Evolutionary conservation across 179 eudicot genomes (phyloP).

Genomic region (Spergularia azorica): DNA sequence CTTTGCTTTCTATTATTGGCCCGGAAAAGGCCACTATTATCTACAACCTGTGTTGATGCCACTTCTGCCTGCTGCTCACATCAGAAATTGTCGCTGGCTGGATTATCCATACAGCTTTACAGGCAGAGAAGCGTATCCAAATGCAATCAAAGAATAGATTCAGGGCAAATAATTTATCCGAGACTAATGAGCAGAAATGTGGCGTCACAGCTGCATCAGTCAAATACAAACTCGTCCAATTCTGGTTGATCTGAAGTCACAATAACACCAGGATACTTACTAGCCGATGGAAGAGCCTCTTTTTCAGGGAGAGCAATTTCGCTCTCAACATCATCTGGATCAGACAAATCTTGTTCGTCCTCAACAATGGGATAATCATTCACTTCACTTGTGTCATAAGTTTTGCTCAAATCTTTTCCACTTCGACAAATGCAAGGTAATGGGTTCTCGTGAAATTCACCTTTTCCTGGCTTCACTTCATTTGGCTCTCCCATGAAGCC

Average conservation of each 20-base stretch:
- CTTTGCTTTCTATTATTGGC: slow-evolving; percentile 26
- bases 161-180: not conserved
- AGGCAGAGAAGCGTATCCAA: not conserved
- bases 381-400: slow-evolving; percentile 27
- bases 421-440: slow-evolving; percentile 69
- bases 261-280: slow-evolving; percentile 17
- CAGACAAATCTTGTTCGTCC: slow-evolving; percentile 42
- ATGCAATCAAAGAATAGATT: not conserved
- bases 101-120: slow-evolving; percentile 10
- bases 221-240: slow-evolving; percentile 43
- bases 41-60: slow-evolving; percentile 23
- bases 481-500: slow-evolving; percentile 91
- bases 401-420: slow-evolving; percentile 17
- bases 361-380: slow-evolving; percentile 39
- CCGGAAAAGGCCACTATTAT: slow-evolving; percentile 23
- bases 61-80: slow-evolving; percentile 2
- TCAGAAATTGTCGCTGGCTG: not conserved
- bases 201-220: slow-evolving; percentile 13
- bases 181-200: not conserved
- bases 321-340: slow-evolving; percentile 36
- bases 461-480: slow-evolving; percentile 56
- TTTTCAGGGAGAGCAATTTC: slow-evolving; percentile 23
- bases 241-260: slow-evolving; percentile 38
- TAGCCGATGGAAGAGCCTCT: slow-evolving; percentile 19
- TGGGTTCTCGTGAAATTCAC: slow-evolving; percentile 89